Percentiles rank a stretch among this genome's conserved stretches.
phyloP scores from a whole-genome alignment of 306 rosid genomes.

The Fagus sylvatica region DNA sequence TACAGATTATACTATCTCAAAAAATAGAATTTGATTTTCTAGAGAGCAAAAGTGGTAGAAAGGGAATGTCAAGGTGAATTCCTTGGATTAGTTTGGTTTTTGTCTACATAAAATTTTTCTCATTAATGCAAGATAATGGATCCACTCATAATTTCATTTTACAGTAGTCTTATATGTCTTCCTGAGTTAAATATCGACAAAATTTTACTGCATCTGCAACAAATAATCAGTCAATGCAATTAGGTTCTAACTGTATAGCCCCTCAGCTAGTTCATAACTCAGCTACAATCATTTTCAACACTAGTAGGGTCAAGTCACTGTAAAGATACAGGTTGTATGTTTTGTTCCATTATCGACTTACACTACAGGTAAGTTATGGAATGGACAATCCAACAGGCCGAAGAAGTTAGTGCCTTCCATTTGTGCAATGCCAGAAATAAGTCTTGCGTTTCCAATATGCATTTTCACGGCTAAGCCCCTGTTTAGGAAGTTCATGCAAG shows the following conservation, averaged over 20 bases:
- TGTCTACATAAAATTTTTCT: no score
- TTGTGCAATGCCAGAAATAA: constrained; percentile 31
- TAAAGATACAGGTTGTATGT: neutral
- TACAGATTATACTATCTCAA: no score
- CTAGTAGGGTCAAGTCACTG: neutral
- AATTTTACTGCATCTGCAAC: neutral
- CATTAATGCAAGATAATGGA: no score
- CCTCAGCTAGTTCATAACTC: neutral
- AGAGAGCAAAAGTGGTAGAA: no score
- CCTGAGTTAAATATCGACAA: neutral
- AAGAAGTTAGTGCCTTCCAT: constrained; percentile 38
- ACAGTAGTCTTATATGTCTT: neutral
- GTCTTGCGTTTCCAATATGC: constrained; percentile 31
- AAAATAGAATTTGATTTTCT: no score
- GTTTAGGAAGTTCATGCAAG: constrained; percentile 49
- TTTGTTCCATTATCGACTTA: constrained; percentile 1
- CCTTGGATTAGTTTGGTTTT: no score
- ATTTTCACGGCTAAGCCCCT: constrained; percentile 31
- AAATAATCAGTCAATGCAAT: neutral
- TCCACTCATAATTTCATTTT: no score
- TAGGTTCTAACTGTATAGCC: neutral
- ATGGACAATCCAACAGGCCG: neutral
- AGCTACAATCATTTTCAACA: neutral
- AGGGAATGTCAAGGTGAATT: no score
- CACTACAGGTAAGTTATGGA: neutral